Conservation (phyloP, 2,329 filamentous ascomycete species). For the Boeremia exigua region DNA sequence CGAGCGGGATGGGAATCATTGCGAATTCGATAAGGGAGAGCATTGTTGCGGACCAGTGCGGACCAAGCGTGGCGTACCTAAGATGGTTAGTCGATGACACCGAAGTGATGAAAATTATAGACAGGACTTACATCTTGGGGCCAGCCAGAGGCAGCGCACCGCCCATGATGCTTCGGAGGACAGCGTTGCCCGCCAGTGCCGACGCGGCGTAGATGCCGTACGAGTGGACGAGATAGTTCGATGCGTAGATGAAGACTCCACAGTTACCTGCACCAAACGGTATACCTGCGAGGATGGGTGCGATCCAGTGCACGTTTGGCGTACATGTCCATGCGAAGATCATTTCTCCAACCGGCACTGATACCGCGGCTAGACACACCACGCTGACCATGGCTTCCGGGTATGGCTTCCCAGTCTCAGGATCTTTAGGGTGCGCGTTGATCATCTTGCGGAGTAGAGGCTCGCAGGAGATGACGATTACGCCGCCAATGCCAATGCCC, state of each 20-base stretch:
- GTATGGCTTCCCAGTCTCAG: constrained; percentile 72
- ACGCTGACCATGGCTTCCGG: constrained; percentile 84
- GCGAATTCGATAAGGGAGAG: constrained; percentile 74
- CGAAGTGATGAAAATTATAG: neutral
- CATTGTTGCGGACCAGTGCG: constrained; percentile 80
- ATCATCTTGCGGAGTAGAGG: constrained; percentile 79
- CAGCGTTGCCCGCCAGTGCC: constrained; percentile 79
- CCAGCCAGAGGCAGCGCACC: constrained; percentile 80
- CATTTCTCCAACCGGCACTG: constrained; percentile 79
- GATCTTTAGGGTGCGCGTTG: constrained; percentile 75
- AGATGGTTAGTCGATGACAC: neutral
- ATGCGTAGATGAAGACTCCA: constrained; percentile 80
- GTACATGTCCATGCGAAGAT: constrained; percentile 78
- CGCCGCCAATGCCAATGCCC: constrained; percentile 68
- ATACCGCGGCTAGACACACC: constrained; percentile 76
- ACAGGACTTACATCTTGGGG: constrained; percentile 60
- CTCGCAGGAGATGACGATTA: constrained; percentile 59
- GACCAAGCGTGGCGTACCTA: constrained; percentile 68
- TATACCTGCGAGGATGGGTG: constrained; percentile 77
- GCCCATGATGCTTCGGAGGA: constrained; percentile 75
- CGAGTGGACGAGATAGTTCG: constrained; percentile 78
- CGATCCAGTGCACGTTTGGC: constrained; percentile 83
- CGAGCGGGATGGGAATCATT: constrained; percentile 79
- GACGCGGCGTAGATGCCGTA: constrained; percentile 85
- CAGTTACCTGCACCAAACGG: constrained; percentile 81